Conservation (phyloP, 2,329 filamentous ascomycete species). For the Botrytis deweyae region DNA sequence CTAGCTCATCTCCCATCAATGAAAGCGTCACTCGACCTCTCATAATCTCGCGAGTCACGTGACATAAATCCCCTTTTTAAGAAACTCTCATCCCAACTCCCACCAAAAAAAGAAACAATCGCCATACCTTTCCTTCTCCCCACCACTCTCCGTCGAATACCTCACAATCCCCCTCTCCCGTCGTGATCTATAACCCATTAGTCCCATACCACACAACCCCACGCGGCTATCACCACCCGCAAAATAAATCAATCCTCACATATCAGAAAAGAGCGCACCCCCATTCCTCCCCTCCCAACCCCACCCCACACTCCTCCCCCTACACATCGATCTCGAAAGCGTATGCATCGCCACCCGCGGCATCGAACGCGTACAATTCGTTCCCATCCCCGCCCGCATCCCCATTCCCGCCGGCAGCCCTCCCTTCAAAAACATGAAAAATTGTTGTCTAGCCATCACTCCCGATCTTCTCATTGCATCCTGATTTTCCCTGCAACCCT, state of each 20-base stretch:
- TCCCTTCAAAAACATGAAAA: not conserved
- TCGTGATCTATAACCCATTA: not conserved
- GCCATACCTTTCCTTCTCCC: constrained; percentile 5
- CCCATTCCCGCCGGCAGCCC: not conserved
- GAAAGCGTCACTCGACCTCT: not conserved
- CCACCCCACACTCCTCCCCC: not conserved
- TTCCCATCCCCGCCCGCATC: not conserved
- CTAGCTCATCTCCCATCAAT: not conserved
- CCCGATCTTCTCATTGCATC: not conserved
- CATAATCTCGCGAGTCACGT: not conserved
- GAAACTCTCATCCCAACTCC: not conserved
- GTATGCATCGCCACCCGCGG: not conserved
- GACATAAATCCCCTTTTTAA: not conserved
- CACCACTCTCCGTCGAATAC: constrained; percentile 7
- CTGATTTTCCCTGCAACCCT: not conserved
- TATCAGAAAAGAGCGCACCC: not conserved
- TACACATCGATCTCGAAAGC: not conserved
- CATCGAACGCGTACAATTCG: not conserved
- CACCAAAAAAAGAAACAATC: not conserved
- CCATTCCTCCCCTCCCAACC: not conserved
- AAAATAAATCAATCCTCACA: not conserved
- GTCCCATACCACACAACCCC: not conserved
- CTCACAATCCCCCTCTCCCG: not conserved
- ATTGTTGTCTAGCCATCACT: not conserved
- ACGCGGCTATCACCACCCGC: not conserved